Conservation (phyloP, 140 eudicot species). For the Ambrosia hybrid region DNA sequence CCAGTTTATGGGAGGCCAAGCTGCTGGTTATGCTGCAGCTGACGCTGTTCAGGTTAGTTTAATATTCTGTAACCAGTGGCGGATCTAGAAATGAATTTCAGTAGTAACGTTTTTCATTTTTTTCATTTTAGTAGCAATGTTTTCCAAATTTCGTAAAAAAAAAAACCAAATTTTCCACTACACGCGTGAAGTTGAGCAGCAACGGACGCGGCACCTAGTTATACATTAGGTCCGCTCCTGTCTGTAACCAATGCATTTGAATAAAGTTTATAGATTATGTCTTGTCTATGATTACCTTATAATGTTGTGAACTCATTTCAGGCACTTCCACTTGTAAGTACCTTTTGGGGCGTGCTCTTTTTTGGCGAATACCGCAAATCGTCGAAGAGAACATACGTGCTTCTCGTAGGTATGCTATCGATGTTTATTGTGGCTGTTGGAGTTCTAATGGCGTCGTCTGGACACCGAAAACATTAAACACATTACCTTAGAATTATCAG, state of each 20-base stretch:
- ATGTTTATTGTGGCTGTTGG: constrained; percentile 88
- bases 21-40: constrained; percentile 98
- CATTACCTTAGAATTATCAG: not conserved
- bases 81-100: no score
- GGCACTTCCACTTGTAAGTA: constrained; percentile 92
- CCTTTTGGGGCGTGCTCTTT: constrained; percentile 81
- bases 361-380: constrained; percentile 86
- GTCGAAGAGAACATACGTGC: constrained; percentile 56
- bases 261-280: no score
- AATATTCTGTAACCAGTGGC: no score
- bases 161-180: no score
- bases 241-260: no score
- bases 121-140: no score
- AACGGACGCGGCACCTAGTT: no score
- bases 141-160: no score
- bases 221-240: no score
- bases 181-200: no score
- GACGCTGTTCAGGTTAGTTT: constrained; percentile 85
- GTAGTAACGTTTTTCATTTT: no score
- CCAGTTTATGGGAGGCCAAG: constrained; percentile 95
- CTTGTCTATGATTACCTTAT: not conserved
- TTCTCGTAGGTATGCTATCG: constrained; percentile 68
- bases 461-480: constrained; percentile 56
- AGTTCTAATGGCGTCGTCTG: constrained; percentile 84
- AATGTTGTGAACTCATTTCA: constrained; percentile 25